Evolutionary conservation across 2,329 filamentous ascomycete species (phyloP).

Genomic region (Amauroascus verrucosus): DNA sequence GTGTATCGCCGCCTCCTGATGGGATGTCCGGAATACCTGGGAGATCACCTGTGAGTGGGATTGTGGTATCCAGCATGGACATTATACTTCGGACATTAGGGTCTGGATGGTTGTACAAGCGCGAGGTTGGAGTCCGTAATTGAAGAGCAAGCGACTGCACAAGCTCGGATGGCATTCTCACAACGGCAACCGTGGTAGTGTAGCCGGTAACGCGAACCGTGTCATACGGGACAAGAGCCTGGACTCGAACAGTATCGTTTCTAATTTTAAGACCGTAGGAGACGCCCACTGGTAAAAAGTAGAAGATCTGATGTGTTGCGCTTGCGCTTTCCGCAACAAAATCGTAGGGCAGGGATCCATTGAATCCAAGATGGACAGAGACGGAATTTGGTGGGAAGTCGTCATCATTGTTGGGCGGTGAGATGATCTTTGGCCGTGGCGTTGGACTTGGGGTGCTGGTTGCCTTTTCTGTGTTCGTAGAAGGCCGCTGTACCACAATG

Average conservation of each 20-base stretch:
- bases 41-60: slow-evolving; percentile 48
- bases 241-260: slow-evolving; percentile 51
- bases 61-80: slow-evolving; percentile 69
- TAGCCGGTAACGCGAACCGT: slow-evolving; percentile 59
- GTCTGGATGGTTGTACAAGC: slow-evolving; percentile 61
- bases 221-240: slow-evolving; percentile 65
- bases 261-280: slow-evolving; percentile 42
- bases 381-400: slow-evolving; percentile 53
- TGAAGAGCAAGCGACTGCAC: slow-evolving; percentile 59
- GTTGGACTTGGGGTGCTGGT: slow-evolving; percentile 31
- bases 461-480: slow-evolving; percentile 28
- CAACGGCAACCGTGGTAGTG: slow-evolving; percentile 68
- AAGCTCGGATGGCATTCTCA: slow-evolving; percentile 62
- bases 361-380: slow-evolving; percentile 76
- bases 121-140: slow-evolving; percentile 60
- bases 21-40: too few relatives aligned
- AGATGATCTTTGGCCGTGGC: slow-evolving; percentile 65
- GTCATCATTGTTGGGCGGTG: slow-evolving; percentile 53
- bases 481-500: slow-evolving; percentile 19
- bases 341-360: slow-evolving; percentile 66
- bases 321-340: slow-evolving; percentile 64
- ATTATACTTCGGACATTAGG: slow-evolving; percentile 62
- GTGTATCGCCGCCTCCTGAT: too few relatives aligned
- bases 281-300: slow-evolving; percentile 62
- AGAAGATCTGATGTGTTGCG: slow-evolving; percentile 76